Percentiles rank a stretch among this genome's conserved stretches.
phyloP scores from a whole-genome alignment of 768 basidiomycete species.

The Postia placenta region DNA sequence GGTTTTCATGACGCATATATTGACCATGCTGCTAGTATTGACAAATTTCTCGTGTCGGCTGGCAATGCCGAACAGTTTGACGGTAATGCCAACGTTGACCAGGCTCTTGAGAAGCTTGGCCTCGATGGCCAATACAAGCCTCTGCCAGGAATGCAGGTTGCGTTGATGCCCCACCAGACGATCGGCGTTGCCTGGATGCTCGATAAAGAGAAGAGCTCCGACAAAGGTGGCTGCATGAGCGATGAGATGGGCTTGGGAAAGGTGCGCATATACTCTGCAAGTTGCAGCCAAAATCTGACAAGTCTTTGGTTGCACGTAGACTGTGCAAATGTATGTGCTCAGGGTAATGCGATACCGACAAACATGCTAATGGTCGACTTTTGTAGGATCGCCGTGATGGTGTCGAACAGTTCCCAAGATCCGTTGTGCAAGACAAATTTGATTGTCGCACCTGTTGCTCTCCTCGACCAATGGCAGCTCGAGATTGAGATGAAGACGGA shows the following conservation, averaged over 20 bases:
- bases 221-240: conserved; percentile 26
- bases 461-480: conserved; percentile 61
- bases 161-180: conserved; percentile 64
- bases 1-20: neutral
- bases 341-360: too few species aligned
- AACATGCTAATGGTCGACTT: too few species aligned
- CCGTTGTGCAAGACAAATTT: conserved; percentile 55
- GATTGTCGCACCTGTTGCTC: conserved; percentile 58
- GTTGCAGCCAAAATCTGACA: too few species aligned
- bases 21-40: conserved; percentile 27
- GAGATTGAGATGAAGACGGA: conserved; percentile 57
- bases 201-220: conserved; percentile 24
- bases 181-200: conserved; percentile 45
- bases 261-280: conserved; percentile 23
- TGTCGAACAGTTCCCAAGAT: conserved; percentile 45
- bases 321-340: conserved; percentile 25
- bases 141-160: conserved; percentile 53
- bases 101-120: conserved; percentile 47
- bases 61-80: conserved; percentile 56
- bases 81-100: conserved; percentile 51
- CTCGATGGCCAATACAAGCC: conserved; percentile 40
- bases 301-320: conserved; percentile 8
- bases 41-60: conserved; percentile 47
- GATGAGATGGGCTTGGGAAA: conserved; percentile 55
- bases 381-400: conserved; percentile 46